Evolutionary conservation across 441 rosid species (phyloP).

Genomic region (Eugenia klotzschiana): DNA sequence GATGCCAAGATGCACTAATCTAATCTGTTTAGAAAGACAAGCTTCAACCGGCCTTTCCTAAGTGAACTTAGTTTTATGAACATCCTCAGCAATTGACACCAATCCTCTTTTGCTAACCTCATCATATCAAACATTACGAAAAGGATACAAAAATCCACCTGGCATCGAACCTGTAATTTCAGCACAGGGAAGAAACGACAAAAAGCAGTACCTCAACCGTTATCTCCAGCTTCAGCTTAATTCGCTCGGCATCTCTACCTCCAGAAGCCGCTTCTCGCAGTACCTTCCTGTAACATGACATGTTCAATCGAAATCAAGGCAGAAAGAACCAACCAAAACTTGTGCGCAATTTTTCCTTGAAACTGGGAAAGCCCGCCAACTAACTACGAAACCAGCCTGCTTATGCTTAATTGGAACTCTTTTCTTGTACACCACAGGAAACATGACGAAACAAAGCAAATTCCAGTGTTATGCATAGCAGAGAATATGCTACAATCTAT

Average conservation of each 20-base stretch:
- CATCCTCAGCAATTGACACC: background rate
- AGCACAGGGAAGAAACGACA: background rate
- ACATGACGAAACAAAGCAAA: background rate
- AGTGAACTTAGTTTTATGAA: background rate
- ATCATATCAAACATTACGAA: background rate
- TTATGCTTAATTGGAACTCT: background rate
- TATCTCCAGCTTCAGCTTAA: slow-evolving; percentile 69
- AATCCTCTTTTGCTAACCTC: background rate
- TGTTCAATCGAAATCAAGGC: background rate
- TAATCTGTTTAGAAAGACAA: background rate
- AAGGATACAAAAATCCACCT: background rate
- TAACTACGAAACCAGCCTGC: background rate
- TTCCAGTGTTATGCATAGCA: background rate
- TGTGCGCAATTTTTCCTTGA: background rate
- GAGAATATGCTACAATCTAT: background rate
- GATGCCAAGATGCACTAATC: background rate
- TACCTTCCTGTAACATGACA: slow-evolving; percentile 53
- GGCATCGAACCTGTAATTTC: background rate
- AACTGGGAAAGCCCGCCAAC: background rate
- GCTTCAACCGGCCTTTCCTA: background rate
- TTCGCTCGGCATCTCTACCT: slow-evolving; percentile 77
- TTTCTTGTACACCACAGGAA: background rate
- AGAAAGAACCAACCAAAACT: background rate
- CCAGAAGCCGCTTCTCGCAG: slow-evolving; percentile 57
- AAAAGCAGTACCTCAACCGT: slow-evolving; percentile 53